Base-by-base conservation (phyloP, 2,329 filamentous ascomycete genomes). In the Pyrenophora teres region DNA sequence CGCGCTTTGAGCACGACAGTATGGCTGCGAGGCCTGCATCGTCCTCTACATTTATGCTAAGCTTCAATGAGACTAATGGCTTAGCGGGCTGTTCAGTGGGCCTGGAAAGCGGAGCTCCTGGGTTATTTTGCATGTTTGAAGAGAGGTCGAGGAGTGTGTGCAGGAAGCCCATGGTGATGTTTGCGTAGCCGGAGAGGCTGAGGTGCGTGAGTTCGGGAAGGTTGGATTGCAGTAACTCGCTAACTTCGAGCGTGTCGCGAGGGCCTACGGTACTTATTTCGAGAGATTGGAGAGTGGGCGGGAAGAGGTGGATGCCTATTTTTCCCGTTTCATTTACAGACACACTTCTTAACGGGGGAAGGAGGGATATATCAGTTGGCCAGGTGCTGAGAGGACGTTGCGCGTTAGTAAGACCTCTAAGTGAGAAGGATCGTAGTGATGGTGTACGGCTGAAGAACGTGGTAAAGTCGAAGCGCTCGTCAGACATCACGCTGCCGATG, bases 171-270 rank as follows among this genome's bases (percentile, higher is more conserved):
- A 52, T 21, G n/a, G 6, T 23, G 3, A 67, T 37, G 4, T 31
- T 16, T 13, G 41, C 13, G 15, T 63, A 51, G 5, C 60, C 57
- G 2, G 42, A 40, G 3, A 69, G 40, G 5, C 27, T 52, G 7
- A 70, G 57, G 45, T 67, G 57, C 2, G 50, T 61, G 6, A 70
- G 57, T 2, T 53, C 27, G 1, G 56, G 56, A 43, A 36, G 8
- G 18, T 15, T 12, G 3, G 9, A 9, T 6, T 9, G 5, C 1
- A 32, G 13, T 15, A 32, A 25, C 13, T 5, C 36, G 27, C 2
- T 9, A 30, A 12, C 27, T 7, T 2, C 27, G 3, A 12, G 27
- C 2, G 4, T 7, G 3, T 10, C 27, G 12, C n/a, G n/a, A 33
- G 21, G 19, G 13, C 47, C 9, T 10, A 12, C 7, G 13, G 33